phyloP scores from a whole-genome alignment of 2,329 filamentous ascomycete species.

The Dryadomyces quercivorus region DNA sequence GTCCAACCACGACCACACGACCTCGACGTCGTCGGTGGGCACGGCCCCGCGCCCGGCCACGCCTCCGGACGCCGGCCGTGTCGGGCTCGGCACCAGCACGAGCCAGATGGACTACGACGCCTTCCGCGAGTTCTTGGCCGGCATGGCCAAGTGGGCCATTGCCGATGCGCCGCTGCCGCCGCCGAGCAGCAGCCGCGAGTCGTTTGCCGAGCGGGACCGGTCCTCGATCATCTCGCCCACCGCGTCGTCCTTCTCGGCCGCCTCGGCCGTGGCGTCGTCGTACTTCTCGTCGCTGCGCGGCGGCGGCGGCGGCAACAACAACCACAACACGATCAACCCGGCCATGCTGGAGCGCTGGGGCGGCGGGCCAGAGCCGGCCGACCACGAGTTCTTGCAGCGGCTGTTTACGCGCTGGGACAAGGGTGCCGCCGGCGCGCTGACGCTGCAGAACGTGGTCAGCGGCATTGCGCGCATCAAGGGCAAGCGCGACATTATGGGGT shows the following conservation, averaged over 20 bases:
- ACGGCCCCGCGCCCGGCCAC: too few relatives aligned
- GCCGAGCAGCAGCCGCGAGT: slow-evolving; percentile 27
- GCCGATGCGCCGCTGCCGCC: slow-evolving; percentile 65
- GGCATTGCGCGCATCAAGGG: slow-evolving; percentile 88
- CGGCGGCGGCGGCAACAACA: not conserved
- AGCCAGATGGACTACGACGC: slow-evolving; percentile 96
- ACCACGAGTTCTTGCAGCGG: slow-evolving; percentile 87
- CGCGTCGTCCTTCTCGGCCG: slow-evolving; percentile 36
- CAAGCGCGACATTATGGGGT: slow-evolving; percentile 91
- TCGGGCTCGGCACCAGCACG: slow-evolving; percentile 78
- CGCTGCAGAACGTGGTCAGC: slow-evolving; percentile 81
- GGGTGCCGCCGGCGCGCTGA: slow-evolving; percentile 63
- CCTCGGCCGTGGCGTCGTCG: slow-evolving; percentile 32
- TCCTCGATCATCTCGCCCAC: slow-evolving; percentile 16
- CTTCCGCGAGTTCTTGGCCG: slow-evolving; percentile 86
- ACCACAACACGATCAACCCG: slow-evolving; percentile 11
- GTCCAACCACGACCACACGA: too few relatives aligned
- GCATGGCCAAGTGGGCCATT: slow-evolving; percentile 84
- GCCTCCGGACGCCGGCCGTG: slow-evolving; percentile 59
- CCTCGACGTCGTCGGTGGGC: too few relatives aligned
- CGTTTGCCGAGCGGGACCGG: slow-evolving; percentile 36
- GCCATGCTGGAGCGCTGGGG: slow-evolving; percentile 40
- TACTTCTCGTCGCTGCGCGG: slow-evolving; percentile 49
- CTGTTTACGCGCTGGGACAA: slow-evolving; percentile 83
- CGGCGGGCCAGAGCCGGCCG: slow-evolving; percentile 55